These are phyloP conservation scores for Hymenoscyphus scutula DNA, from an alignment of 2,329 filamentous ascomycete genomes.

Conservation along the genomic window DNA sequence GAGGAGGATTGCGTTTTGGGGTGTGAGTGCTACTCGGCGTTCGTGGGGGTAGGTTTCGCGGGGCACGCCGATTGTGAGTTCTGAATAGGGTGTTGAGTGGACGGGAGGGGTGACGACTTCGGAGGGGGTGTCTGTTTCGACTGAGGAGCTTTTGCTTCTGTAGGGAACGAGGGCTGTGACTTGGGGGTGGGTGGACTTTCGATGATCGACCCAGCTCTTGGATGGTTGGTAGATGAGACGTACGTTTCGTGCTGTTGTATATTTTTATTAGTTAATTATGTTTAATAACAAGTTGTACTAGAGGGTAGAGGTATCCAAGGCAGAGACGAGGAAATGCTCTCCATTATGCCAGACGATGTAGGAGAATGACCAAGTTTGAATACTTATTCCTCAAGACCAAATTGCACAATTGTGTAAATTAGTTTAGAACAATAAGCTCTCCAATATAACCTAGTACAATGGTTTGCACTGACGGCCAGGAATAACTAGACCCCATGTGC, in stretches of 20 bases:
- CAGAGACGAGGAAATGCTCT: too few relatives aligned
- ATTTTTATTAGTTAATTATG: constrained; percentile 3
- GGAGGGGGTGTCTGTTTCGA: constrained; percentile 13
- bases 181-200: constrained; percentile 22
- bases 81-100: constrained; percentile 57
- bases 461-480: too few relatives aligned
- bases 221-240: constrained; percentile 26
- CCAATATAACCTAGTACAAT: background rate
- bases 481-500: too few relatives aligned
- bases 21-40: constrained; percentile 79
- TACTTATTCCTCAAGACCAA: too few relatives aligned
- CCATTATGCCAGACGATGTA: too few relatives aligned
- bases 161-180: constrained; percentile 21
- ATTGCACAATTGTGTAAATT: too few relatives aligned
- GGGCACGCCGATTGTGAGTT: constrained; percentile 75
- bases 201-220: constrained; percentile 22
- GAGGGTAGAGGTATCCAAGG: too few relatives aligned
- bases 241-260: constrained; percentile 23
- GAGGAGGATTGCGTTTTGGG: constrained; percentile 76
- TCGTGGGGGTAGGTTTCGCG: constrained; percentile 76
- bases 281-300: too few relatives aligned
- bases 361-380: too few relatives aligned
- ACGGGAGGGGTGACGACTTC: constrained; percentile 20
- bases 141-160: constrained; percentile 18
- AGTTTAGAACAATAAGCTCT: too few relatives aligned